Evolutionary conservation across 2,329 filamentous ascomycete genomes (phyloP), one percentile per base, ranked within the genome.

Genomic region (Exophiala dermatitidis): DNA sequence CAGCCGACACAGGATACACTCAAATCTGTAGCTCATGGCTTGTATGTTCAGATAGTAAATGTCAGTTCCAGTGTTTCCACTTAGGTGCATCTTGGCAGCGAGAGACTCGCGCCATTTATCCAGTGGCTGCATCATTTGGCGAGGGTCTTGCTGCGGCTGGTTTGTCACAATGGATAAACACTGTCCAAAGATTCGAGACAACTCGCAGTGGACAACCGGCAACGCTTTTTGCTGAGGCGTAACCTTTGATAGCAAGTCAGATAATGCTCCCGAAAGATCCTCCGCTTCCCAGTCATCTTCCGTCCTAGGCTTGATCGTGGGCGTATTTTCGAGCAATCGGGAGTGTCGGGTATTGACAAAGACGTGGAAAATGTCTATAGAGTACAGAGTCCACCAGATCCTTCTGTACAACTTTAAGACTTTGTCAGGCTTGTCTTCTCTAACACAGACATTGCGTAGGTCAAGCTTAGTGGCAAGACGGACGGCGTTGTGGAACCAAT

Each of bases 361-460:
- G 53, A 61, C 58, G 41, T 62, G 56, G 56, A 62, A 62, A 55
- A 62, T 53, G 51, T 62, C 60, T 50, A 62, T 51, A 56, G 43
- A 59, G 58, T 62, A 60, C 52, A 62, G 60, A 58, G 53, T 53
- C 60, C 60, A 62, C 60, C 60, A 62, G 53, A 61, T 61, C 50
- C 60, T 57, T 59, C 60, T 57, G 52, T 62, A 62, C 51, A 58
- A 45, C 58, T 62, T 60, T 42, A 62, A 52, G 45, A 61, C 43
- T 57, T 59, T 59, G 48, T 47, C 46, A 32, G 60, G 56, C 53
- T 60, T 62, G 59, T 62, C 50, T 58, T 60, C 56, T 57, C 53
- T 56, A 53, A 62, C 38, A 60, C 60, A 62, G 1, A 19, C 19
- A 19, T 60, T 55, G 56, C 51, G 60, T 56, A 62, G 28, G 59